Conservation (phyloP, 2,329 filamentous ascomycete genomes). For the Exophiala sideris region DNA sequence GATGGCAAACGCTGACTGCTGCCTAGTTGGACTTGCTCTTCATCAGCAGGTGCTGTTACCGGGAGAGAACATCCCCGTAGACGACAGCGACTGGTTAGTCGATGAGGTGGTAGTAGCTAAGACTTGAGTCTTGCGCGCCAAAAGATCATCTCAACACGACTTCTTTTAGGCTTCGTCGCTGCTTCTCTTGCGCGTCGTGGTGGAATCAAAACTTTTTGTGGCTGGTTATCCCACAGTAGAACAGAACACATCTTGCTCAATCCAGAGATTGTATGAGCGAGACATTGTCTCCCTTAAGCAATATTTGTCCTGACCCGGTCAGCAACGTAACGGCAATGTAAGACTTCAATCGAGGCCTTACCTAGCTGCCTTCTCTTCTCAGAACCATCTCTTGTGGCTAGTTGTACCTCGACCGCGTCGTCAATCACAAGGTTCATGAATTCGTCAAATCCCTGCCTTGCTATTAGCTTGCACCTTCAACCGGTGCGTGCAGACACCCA, state of each 20-base stretch:
- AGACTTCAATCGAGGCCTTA: slow-evolving; percentile 42
- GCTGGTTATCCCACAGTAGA: not conserved
- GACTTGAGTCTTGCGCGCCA: slow-evolving; percentile 3
- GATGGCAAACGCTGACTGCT: slow-evolving; percentile 25
- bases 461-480: slow-evolving; percentile 13
- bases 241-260: slow-evolving; percentile 23
- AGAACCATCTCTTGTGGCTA: slow-evolving; percentile 74
- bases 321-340: slow-evolving; percentile 1
- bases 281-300: slow-evolving; percentile 86
- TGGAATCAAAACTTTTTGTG: not conserved
- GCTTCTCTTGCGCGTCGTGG: not conserved
- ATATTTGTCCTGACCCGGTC: slow-evolving; percentile 64
- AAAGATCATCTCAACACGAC: not conserved
- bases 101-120: slow-evolving; percentile 61
- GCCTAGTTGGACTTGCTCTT: slow-evolving; percentile 72
- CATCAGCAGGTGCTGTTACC: slow-evolving; percentile 75
- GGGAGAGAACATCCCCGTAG: slow-evolving; percentile 67
- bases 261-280: slow-evolving; percentile 67
- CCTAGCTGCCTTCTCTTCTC: slow-evolving; percentile 77
- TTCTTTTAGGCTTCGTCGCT: not conserved
- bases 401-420: slow-evolving; percentile 87
- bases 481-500: slow-evolving; percentile 45
- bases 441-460: slow-evolving; percentile 85
- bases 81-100: slow-evolving; percentile 72
- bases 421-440: slow-evolving; percentile 99